These are phyloP conservation scores for Piper longum DNA, from an alignment of 164 flowering plant genomes.

Conservation along the genomic window DNA sequence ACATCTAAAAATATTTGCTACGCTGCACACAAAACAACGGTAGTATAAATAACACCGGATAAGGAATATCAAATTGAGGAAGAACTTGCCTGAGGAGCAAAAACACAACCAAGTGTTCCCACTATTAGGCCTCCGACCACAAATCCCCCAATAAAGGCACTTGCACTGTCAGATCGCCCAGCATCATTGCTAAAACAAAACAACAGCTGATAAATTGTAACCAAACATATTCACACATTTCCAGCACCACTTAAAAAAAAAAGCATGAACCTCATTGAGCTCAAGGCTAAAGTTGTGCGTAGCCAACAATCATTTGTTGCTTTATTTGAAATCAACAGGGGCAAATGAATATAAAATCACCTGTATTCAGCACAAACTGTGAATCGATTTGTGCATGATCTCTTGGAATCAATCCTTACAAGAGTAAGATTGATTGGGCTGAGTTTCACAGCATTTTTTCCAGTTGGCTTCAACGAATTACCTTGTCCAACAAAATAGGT, in stretches of 20 bases:
- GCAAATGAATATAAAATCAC: slow-evolving; percentile 13
- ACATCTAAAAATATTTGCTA: too few relatives aligned
- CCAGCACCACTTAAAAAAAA: not conserved
- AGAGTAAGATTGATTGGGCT: slow-evolving; percentile 19
- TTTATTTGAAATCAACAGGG: not conserved
- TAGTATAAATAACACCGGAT: not conserved
- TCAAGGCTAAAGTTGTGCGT: not conserved
- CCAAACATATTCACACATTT: not conserved
- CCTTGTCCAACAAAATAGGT: slow-evolving; percentile 18
- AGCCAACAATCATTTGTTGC: not conserved
- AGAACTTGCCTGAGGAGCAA: slow-evolving; percentile 75
- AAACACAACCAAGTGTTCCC: slow-evolving; percentile 86
- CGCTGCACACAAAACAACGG: not conserved
- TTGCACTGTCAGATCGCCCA: slow-evolving; percentile 43
- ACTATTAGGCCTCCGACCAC: slow-evolving; percentile 82
- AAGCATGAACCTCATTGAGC: not conserved
- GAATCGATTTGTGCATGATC: slow-evolving; percentile 22
- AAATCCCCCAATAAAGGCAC: slow-evolving; percentile 83
- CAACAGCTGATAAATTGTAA: not conserved
- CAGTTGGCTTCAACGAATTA: slow-evolving; percentile 25
- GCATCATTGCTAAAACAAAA: slow-evolving; percentile 23
- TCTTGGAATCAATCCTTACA: slow-evolving; percentile 11
- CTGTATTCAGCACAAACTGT: slow-evolving; percentile 40
- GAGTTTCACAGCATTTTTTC: slow-evolving; percentile 11
- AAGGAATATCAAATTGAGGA: not conserved